Conservation (phyloP, 1,139 yeast species). For the Yamadazyma conglobata region DNA sequence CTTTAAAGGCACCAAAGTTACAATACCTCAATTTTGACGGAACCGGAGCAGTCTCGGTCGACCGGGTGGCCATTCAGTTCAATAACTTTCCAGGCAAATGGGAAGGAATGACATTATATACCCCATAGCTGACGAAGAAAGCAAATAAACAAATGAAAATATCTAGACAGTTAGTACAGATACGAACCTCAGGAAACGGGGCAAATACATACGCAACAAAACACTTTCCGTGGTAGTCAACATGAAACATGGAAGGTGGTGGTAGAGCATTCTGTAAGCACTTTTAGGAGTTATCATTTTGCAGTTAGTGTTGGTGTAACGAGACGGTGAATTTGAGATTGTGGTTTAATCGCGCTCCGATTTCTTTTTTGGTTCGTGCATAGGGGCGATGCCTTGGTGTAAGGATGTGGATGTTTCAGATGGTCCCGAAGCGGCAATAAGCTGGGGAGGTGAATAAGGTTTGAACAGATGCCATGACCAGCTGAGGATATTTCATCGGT, state of each 20-base stretch:
- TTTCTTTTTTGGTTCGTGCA: no score
- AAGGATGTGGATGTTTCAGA: no score
- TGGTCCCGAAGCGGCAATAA: no score
- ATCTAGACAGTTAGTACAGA: constrained; percentile 11
- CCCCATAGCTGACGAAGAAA: constrained; percentile 34
- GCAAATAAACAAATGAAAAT: constrained; percentile 22
- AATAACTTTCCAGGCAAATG: constrained; percentile 14
- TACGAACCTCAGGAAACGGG: not conserved
- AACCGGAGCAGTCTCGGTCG: no score
- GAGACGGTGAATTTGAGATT: not conserved
- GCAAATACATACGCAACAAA: constrained; percentile 23
- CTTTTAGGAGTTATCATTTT: constrained; percentile 13
- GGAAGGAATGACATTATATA: constrained; percentile 29
- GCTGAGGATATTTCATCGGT: no score
- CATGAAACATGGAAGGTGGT: constrained; percentile 39
- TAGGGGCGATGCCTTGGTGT: no score
- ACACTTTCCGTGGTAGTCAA: constrained; percentile 35
- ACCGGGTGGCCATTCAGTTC: no score
- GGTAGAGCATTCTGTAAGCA: constrained; percentile 28
- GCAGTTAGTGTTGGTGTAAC: not conserved
- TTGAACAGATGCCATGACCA: no score
- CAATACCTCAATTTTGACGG: no score
- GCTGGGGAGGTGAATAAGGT: no score
- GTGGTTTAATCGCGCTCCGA: no score
- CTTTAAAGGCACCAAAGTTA: no score